phyloP scores from a whole-genome alignment of 2,329 filamentous ascomycete genomes.

The Graphiopsis chlorocephala region DNA sequence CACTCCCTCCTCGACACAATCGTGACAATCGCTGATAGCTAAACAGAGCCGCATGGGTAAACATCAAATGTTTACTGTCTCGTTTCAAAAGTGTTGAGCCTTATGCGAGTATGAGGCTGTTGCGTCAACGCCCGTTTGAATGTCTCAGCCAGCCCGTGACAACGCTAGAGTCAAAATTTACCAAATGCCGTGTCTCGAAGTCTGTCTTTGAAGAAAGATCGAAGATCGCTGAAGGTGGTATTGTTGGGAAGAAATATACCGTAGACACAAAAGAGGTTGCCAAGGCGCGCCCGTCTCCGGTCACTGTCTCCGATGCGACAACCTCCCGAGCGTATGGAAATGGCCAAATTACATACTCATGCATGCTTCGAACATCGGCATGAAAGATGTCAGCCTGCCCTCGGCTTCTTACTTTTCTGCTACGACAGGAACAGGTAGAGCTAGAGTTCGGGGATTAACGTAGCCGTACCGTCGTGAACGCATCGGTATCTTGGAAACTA shows the following conservation, averaged over 20 bases:
- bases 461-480: conserved; percentile 7
- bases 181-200: conserved; percentile 3
- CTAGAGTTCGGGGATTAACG: neutral
- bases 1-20: neutral
- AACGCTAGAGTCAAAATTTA: conserved; percentile 1
- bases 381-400: neutral
- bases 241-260: neutral
- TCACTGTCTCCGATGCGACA: neutral
- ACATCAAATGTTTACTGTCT: neutral
- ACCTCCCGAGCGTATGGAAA: neutral
- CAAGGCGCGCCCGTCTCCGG: neutral
- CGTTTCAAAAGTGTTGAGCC: neutral
- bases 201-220: conserved; percentile 10
- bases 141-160: conserved; percentile 5
- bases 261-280: neutral
- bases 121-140: neutral
- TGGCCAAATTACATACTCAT: neutral
- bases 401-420: neutral
- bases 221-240: neutral
- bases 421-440: neutral
- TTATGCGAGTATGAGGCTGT: neutral
- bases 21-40: neutral
- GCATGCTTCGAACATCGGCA: neutral
- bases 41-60: neutral
- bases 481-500: neutral